These are phyloP conservation scores for Cladosporium sp. DNA, from an alignment of 2,329 filamentous ascomycete genomes.

Conservation along the genomic window DNA sequence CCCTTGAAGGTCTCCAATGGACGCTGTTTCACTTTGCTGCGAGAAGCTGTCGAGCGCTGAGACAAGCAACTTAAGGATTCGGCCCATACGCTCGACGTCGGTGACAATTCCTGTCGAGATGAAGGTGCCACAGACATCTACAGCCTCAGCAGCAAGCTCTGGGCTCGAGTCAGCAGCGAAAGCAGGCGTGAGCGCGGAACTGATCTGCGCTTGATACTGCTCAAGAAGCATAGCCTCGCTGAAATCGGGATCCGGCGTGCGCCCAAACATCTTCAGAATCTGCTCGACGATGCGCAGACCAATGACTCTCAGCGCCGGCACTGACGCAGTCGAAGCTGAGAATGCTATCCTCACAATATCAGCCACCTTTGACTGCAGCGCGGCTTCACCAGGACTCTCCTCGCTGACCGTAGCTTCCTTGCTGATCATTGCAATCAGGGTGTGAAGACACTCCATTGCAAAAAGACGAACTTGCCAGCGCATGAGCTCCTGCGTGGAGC, in stretches of 20 bases:
- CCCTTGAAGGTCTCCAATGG: slow-evolving; percentile 88
- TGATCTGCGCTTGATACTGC: slow-evolving; percentile 98
- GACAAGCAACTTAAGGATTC: slow-evolving; percentile 90
- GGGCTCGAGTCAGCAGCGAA: slow-evolving; percentile 95
- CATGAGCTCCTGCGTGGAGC: slow-evolving; percentile 71
- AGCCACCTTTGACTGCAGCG: slow-evolving; percentile 76
- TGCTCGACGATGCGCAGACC: slow-evolving; percentile 92
- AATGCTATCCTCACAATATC: slow-evolving; percentile 97
- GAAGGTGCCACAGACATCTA: slow-evolving; percentile 97
- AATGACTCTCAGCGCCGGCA: slow-evolving; percentile 84
- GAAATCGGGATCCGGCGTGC: slow-evolving; percentile 93
- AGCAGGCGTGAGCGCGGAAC: slow-evolving; percentile 90
- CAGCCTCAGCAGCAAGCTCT: slow-evolving; percentile 89
- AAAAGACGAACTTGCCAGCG: slow-evolving; percentile 96
- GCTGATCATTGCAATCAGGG: slow-evolving; percentile 73
- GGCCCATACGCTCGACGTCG: slow-evolving; percentile 96
- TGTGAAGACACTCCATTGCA: slow-evolving; percentile 81
- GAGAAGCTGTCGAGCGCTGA: slow-evolving; percentile 90
- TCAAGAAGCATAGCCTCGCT: slow-evolving; percentile 94
- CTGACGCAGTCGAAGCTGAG: slow-evolving; percentile 90
- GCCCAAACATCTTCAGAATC: slow-evolving; percentile 92
- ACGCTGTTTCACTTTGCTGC: slow-evolving; percentile 69
- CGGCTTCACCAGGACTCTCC: slow-evolving; percentile 71
- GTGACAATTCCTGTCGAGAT: slow-evolving; percentile 97
- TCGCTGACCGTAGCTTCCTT: slow-evolving; percentile 76